Base-by-base conservation (phyloP, 2,329 filamentous ascomycete species). In the Ophiosphaerella korrae region DNA sequence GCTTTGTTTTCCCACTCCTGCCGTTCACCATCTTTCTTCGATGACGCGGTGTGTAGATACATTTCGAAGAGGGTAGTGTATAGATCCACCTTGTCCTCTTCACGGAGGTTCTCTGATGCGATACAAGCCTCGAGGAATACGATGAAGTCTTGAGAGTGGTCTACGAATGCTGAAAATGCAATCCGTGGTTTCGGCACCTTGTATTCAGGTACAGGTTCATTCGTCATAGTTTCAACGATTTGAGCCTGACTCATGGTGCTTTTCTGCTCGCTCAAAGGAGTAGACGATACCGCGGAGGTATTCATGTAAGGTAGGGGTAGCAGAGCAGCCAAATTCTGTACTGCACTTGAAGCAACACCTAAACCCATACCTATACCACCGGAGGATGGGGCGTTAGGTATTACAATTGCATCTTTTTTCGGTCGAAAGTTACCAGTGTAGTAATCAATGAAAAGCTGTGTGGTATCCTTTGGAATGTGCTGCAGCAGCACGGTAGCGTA, bases 51-150 rank as follows among this genome's bases (percentile, higher is more conserved):
- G 72, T 96, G 89, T 7, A 99, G 79, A 68, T 97, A 99, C 89
- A 99, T 97, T 73, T 99, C 95, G 68, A 99, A 97, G 12, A 99
- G 74, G 0, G 95, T 97, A 0, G 93, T 97, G 67, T 94, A 94
- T 13, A 99, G 81, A 71, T 99, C 95, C 1, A 88, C 84, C 57
- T 86, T 89, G 68, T 97, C 89, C 7, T 85, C 82, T 32, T 89
- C 81, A 16, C 85, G 85, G n/a, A 96, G 74, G 18, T 83, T 82
- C 16, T 86, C 80, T 50, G 92, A 87, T 42, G 86, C 78, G 5
- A 96, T 83, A 53, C 93, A 92, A 5, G 92, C 91, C 74, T 99
- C 93, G 0, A 99, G 80, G 69, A 99, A 99, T 13, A 86, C 79
- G 55, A 97, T 93, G 63, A 99, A 97, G 66, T 97, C 87, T 50